Base-by-base conservation (phyloP, 441 rosid species). In the Croton setiger region DNA sequence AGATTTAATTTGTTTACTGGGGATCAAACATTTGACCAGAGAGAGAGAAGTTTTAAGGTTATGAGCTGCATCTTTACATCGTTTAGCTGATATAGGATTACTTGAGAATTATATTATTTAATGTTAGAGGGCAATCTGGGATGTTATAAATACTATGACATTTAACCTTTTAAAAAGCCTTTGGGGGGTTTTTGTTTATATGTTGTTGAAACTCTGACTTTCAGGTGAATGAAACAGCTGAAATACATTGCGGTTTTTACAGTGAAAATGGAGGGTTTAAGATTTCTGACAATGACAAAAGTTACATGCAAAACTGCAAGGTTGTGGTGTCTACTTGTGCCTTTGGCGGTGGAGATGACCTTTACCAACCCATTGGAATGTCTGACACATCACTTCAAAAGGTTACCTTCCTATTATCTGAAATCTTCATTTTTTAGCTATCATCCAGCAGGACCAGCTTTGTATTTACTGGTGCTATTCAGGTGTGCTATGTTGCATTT, bases 281-380 rank as follows among this genome's bases (percentile, higher is more conserved):
- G 75, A 80, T 90, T 67, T 79, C 83, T 31, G 88, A 85, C 45
- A 83, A 83, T 81, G 97, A 92, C 77, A 87, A 78, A 72, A 80
- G 55, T 70, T 95, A 83, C 82, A 81, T 92, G 98, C 47, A 73
- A 71, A 81, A 68, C 51, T 92, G 98, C 80, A 69, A 81, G 77
- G 83, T 78, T 53, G 97, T 85, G 15, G 96, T 95, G 63, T 88
- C 95, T 64, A 90, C 98, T 53, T 95, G 98, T 86, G 89, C 97
- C 12, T 95, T 95, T 81, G 99, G 99, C 67, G 99, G 99, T 69
- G 98, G 99, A 47, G 99, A 95, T 83, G 87, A 89, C 76, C 98
- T 95, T 77, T 88, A 92, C 77, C 86, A 92, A 72, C 99, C 97
- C 68, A 92, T 95, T 76, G 98, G 96, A 77, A 89, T 89, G 93